phyloP scores from a whole-genome alignment of 1,284 basidiomycete species.

The Moniliophthora roreri region DNA sequence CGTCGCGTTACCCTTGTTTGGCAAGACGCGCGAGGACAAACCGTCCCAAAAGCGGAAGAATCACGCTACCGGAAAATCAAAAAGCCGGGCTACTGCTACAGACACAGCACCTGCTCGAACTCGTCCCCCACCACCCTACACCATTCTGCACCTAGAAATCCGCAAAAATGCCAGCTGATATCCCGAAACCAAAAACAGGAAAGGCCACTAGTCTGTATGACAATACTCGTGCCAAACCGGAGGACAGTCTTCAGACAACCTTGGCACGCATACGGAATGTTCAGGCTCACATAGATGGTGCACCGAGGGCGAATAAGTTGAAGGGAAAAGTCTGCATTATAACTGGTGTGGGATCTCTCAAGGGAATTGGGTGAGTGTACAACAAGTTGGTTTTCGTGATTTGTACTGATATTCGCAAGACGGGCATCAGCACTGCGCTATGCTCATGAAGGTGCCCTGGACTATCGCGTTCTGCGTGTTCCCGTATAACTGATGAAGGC shows the following conservation, averaged over 20 bases:
- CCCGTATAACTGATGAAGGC: neutral
- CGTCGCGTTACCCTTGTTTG: constrained; percentile 4
- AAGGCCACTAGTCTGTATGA: constrained; percentile 8
- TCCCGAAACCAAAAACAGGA: neutral
- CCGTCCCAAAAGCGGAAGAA: too few relatives aligned
- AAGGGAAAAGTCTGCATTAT: constrained; percentile 87
- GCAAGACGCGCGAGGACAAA: constrained; percentile 2
- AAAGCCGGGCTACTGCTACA: neutral
- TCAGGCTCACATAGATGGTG: constrained; percentile 63
- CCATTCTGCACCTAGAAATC: too few relatives aligned
- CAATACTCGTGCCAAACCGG: constrained; percentile 7
- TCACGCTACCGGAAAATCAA: neutral
- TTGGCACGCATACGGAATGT: constrained; percentile 64
- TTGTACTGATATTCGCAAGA: constrained; percentile 33
- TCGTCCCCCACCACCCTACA: neutral
- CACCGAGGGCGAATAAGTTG: constrained; percentile 60
- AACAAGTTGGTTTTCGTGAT: constrained; percentile 8
- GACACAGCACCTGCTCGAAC: too few relatives aligned
- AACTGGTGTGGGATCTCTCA: constrained; percentile 82
- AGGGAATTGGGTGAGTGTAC: constrained; percentile 74
- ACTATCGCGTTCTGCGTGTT: constrained; percentile 10
- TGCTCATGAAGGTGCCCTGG: constrained; percentile 72
- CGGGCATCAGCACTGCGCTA: constrained; percentile 76
- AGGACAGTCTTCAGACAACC: constrained; percentile 10
- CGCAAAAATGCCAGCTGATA: constrained; percentile 4